Base-by-base conservation (phyloP, 2,329 filamentous ascomycete genomes). In the Colletotrichum lupini region DNA sequence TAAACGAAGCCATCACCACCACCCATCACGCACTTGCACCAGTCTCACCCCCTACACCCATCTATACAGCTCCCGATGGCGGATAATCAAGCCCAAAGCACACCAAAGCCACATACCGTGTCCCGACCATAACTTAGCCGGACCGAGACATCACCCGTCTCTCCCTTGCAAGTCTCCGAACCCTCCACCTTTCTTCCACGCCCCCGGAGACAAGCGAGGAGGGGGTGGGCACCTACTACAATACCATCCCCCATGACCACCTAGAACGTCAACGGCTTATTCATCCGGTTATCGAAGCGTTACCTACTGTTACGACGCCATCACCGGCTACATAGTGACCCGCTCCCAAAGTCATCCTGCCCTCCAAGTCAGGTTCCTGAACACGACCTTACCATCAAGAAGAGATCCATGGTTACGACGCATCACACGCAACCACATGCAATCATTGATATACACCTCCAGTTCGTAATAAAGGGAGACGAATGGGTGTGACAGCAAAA, bases 1-100 rank as follows among this genome's bases (percentile, higher is more conserved):
- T 46, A 16, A 55, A 55, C 35, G 55, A 67, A 67, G 55, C 63
- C 46, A 71, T 71, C 68, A 24, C 63, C 55, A 70, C n/a, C 42
- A 14, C 5, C 32, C 30, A 30, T 5, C 61, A 22, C 37, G 2
- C 5, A n/a, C 22, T n/a, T 35, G 11, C 61, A 37, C 49, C 6
- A 16, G 16, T 42, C 16, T 42, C 5, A 42, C 16, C 8, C 49
- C 53, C 61, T 37, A 22, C 24, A 6, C 12, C 22, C 14, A 12
- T 37, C 9, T 5, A 16, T 28, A 42, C n/a, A 12, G 53, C 53
- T 56, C 11, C 2, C 5, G n/a, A 22, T n/a, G 3, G 42, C 42
- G 6, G 2, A 24, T 11, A 8, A 24, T 11, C 49, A 52, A 52
- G 16, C 5, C 37, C 49, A 32, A 11, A 19, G n/a, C 26, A 16